Conservation (phyloP, 768 basidiomycete genomes). For the Pleurotus tuber-regium region DNA sequence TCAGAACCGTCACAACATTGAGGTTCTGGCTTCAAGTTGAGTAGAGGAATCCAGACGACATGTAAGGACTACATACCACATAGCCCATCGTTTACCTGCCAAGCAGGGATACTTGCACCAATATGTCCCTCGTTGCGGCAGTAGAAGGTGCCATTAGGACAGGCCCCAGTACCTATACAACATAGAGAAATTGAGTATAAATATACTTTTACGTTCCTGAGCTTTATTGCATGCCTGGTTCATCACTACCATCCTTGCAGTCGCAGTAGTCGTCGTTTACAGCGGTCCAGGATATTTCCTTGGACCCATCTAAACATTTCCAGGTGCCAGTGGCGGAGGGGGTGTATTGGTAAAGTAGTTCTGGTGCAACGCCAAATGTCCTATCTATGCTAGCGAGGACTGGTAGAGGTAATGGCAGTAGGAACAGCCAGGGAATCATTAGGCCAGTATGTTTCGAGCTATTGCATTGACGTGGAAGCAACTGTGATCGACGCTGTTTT, state of each 20-base stretch:
- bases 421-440: constrained; percentile 54
- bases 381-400: constrained; percentile 43
- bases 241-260: constrained; percentile 92
- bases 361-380: constrained; percentile 57
- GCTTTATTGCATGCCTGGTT: constrained; percentile 62
- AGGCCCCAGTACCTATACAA: constrained; percentile 76
- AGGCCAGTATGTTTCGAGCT: background rate
- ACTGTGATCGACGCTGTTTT: background rate
- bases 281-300: constrained; percentile 72
- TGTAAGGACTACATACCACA: constrained; percentile 63
- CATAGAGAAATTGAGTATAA: constrained; percentile 3
- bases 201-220: background rate
- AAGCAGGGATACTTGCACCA: constrained; percentile 72
- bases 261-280: constrained; percentile 97
- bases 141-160: constrained; percentile 72
- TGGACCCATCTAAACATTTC: constrained; percentile 80
- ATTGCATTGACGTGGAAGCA: background rate
- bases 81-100: constrained; percentile 88
- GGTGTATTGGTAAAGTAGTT: constrained; percentile 52
- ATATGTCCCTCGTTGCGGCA: constrained; percentile 89
- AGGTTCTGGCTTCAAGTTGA: constrained; percentile 51
- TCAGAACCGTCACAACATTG: constrained; percentile 98
- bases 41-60: background rate
- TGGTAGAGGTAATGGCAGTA: constrained; percentile 38
- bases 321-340: constrained; percentile 56